A percentile compares a stretch with the other conserved stretches of the same genome.
phyloP scores from a whole-genome alignment of 2,329 filamentous ascomycete species.

The Calonectria henricotiae region DNA sequence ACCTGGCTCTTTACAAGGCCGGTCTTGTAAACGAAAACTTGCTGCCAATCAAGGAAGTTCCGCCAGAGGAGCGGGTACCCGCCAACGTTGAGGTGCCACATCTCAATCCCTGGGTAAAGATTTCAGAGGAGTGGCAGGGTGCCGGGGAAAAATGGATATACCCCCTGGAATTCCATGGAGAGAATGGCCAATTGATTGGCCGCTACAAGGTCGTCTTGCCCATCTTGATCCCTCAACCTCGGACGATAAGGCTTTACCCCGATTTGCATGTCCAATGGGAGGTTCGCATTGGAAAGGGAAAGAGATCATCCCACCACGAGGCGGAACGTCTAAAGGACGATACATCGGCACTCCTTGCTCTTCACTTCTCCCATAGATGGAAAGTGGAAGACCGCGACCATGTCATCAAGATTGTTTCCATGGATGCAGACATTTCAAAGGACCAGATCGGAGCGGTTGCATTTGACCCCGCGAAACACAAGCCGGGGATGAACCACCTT shows the following conservation, averaged over 20 bases:
- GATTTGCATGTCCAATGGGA: conserved; percentile 58
- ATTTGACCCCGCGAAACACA: conserved; percentile 52
- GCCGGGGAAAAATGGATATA: conserved; percentile 47
- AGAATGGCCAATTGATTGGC: conserved; percentile 52
- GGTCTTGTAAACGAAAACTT: conserved; percentile 85
- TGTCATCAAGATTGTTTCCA: conserved; percentile 62
- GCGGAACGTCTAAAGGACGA: conserved; percentile 58
- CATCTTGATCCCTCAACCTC: conserved; percentile 58
- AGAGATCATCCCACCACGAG: conserved; percentile 44
- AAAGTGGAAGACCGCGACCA: conserved; percentile 59
- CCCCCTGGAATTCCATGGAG: conserved; percentile 57
- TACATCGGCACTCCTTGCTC: conserved; percentile 63
- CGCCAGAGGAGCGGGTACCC: conserved; percentile 58
- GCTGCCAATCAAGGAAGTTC: conserved; percentile 73
- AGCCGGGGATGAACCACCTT: conserved; percentile 53
- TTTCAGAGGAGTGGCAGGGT: conserved; percentile 63
- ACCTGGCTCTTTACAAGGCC: conserved; percentile 77
- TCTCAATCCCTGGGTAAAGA: conserved; percentile 65
- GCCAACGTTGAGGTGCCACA: conserved; percentile 58
- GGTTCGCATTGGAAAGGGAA: conserved; percentile 46
- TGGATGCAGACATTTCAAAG: conserved; percentile 49
- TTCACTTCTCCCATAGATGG: conserved; percentile 68
- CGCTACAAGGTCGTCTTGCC: conserved; percentile 66
- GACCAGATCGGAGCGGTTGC: conserved; percentile 53
- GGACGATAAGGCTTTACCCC: conserved; percentile 61